Conservation (phyloP, 805 yeast genomes). For the Candida orba region DNA sequence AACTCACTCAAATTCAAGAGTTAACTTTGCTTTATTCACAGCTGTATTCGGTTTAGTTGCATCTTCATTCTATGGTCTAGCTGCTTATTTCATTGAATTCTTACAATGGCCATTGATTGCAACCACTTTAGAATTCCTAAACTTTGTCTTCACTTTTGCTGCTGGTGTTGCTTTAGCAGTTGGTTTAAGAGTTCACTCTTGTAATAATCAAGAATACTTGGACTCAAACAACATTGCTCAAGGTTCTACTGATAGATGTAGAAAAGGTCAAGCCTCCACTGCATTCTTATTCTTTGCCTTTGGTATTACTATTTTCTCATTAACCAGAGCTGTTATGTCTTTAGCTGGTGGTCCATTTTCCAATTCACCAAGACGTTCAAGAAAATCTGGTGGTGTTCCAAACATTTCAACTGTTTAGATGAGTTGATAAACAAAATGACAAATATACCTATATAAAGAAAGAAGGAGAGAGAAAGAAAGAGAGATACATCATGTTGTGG, state of each 20-base stretch:
- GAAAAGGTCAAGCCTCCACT: conserved; percentile 83
- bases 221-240: conserved; percentile 61
- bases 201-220: conserved; percentile 62
- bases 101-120: conserved; percentile 84
- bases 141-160: conserved; percentile 86
- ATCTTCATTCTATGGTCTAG: conserved; percentile 69
- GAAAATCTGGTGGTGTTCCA: conserved; percentile 59
- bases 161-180: conserved; percentile 95
- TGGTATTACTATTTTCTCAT: conserved; percentile 63
- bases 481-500: too few relatives aligned
- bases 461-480: too few relatives aligned
- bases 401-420: conserved; percentile 46
- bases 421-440: too few relatives aligned
- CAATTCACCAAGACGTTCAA: conserved; percentile 38
- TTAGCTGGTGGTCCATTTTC: conserved; percentile 57
- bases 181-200: conserved; percentile 79
- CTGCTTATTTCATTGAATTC: conserved; percentile 69
- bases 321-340: conserved; percentile 43
- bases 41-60: conserved; percentile 81
- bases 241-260: conserved; percentile 80
- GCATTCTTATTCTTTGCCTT: conserved; percentile 84
- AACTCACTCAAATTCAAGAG: conserved; percentile 56
- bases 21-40: conserved; percentile 82
- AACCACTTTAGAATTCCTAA: conserved; percentile 74
- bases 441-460: too few relatives aligned